These are phyloP conservation scores for Aspergillus bridgeri DNA, from an alignment of 495 filamentous ascomycete species.

Conservation along the genomic window DNA sequence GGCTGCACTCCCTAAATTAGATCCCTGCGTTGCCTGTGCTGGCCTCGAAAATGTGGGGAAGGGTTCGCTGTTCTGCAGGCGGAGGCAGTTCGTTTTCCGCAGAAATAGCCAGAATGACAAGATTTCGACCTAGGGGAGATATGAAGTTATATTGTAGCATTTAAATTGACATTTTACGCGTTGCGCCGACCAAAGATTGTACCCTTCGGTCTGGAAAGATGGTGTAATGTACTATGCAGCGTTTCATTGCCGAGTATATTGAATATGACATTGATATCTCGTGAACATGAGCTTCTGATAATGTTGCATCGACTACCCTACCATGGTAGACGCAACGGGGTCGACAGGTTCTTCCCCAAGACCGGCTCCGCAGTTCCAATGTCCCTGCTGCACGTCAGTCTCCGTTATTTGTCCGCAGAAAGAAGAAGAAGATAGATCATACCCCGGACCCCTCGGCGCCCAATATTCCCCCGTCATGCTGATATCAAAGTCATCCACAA, in stretches of 20 bases:
- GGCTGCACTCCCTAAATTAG: background rate
- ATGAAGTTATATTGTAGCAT: background rate
- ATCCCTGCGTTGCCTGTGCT: background rate
- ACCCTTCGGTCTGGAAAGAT: background rate
- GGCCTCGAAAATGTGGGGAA: background rate
- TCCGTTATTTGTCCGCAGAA: background rate
- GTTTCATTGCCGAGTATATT: background rate
- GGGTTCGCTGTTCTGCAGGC: background rate
- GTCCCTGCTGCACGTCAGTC: conserved; percentile 42
- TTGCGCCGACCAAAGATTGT: background rate
- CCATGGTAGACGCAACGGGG: conserved; percentile 68
- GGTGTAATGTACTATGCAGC: background rate
- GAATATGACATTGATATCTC: too few relatives aligned
- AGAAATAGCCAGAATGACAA: background rate
- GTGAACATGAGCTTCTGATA: too few relatives aligned
- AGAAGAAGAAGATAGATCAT: conserved; percentile 23
- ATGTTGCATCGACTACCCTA: conserved; percentile 35
- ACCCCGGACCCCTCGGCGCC: conserved; percentile 65
- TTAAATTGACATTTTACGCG: background rate
- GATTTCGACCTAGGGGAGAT: background rate
- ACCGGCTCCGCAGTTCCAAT: conserved; percentile 66
- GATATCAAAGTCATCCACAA: conserved; percentile 59
- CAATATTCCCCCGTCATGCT: conserved; percentile 66
- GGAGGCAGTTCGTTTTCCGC: background rate
- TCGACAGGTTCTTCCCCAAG: conserved; percentile 57